Conservation (phyloP, 1,284 basidiomycete genomes). For the Meira nashicola region DNA sequence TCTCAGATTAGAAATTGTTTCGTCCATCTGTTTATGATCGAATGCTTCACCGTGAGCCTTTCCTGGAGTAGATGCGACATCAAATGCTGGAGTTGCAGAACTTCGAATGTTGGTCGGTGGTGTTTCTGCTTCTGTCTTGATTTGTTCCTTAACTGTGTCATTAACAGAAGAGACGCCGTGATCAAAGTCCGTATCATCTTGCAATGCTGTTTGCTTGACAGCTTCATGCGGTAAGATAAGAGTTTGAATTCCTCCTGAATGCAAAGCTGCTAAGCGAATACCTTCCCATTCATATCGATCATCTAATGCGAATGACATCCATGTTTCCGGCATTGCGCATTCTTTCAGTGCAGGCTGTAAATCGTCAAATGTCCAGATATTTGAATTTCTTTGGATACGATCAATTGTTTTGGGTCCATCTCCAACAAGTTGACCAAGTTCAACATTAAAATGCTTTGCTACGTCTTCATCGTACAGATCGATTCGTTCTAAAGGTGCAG, state of each 20-base stretch:
- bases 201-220: background rate
- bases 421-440: too few relatives aligned
- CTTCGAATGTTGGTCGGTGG: too few relatives aligned
- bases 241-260: constrained; percentile 12
- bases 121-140: background rate
- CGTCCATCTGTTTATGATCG: too few relatives aligned
- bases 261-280: constrained; percentile 3
- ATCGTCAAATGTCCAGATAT: background rate
- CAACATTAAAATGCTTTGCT: background rate
- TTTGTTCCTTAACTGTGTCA: background rate
- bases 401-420: too few relatives aligned
- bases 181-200: background rate
- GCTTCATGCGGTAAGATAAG: constrained; percentile 1
- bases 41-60: too few relatives aligned
- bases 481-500: background rate
- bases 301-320: constrained; percentile 6
- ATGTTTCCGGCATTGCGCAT: constrained; percentile 12
- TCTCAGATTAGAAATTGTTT: too few relatives aligned
- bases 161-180: background rate
- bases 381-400: background rate
- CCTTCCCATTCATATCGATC: background rate
- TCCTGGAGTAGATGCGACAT: too few relatives aligned
- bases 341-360: constrained; percentile 1
- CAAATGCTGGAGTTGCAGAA: too few relatives aligned
- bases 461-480: background rate